These are phyloP conservation scores for Ophiorrhiza pumila DNA, from an alignment of 257 asterid species.

Conservation along the genomic window DNA sequence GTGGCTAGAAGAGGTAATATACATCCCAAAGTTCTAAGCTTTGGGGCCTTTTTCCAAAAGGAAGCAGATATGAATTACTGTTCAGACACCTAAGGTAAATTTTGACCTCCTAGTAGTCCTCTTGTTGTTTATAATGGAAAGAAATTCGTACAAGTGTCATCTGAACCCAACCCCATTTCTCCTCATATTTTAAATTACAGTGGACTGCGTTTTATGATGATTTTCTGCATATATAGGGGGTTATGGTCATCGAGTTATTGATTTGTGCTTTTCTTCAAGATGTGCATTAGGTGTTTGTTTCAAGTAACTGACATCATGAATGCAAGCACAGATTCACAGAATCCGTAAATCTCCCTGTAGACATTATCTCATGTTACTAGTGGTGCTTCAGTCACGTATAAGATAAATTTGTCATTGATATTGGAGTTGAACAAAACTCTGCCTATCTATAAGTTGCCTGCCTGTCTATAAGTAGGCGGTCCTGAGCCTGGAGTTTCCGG, in stretches of 20 bases:
- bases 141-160: not conserved
- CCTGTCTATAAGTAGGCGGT: too few species aligned
- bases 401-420: not conserved
- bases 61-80: not conserved
- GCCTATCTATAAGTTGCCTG: too few species aligned
- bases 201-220: not conserved
- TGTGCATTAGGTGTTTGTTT: not conserved
- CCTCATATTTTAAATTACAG: not conserved
- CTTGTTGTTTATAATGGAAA: not conserved
- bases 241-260: not conserved
- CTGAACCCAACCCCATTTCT: not conserved
- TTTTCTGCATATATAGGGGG: not conserved
- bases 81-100: not conserved
- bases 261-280: not conserved
- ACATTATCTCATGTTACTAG: not conserved
- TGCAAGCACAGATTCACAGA: not conserved
- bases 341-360: not conserved
- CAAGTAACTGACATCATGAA: not conserved
- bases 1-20: not conserved
- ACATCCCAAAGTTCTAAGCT: not conserved
- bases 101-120: not conserved
- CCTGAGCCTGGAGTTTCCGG: too few species aligned
- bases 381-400: not conserved
- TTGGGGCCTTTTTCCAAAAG: not conserved
- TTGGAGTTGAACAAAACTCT: not conserved